A percentile compares a stretch with the other conserved stretches of the same genome.
These are phyloP conservation scores for Trypanosoma conorhini DNA, from an alignment of 208 protist species.

Conservation along the genomic window DNA sequence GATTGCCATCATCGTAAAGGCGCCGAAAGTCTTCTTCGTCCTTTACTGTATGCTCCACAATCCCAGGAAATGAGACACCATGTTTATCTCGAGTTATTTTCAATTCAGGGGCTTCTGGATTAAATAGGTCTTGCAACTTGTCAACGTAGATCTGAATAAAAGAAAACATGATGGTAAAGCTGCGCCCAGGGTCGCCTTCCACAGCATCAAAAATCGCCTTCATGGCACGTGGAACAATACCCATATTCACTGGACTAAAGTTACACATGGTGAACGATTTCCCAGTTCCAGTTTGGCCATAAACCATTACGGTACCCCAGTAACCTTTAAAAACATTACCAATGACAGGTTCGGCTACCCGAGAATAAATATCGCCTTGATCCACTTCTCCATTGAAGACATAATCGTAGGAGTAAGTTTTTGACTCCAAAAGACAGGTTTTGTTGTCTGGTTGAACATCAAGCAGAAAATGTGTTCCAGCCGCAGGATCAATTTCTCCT, in stretches of 20 bases:
- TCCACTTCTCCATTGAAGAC: slow-evolving; percentile 68
- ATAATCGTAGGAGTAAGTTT: slow-evolving; percentile 77
- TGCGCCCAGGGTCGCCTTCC: slow-evolving; percentile 22
- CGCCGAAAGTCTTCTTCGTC: slow-evolving; percentile 72
- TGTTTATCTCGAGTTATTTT: slow-evolving; percentile 66
- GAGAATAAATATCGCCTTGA: slow-evolving; percentile 72
- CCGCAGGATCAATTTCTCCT: slow-evolving; percentile 30
- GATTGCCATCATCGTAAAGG: slow-evolving; percentile 81
- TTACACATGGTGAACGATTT: slow-evolving; percentile 93
- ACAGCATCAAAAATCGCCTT: slow-evolving; percentile 71
- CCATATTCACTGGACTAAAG: slow-evolving; percentile 59
- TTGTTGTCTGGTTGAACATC: slow-evolving; percentile 41
- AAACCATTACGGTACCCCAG: slow-evolving; percentile 86
- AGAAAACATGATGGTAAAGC: slow-evolving; percentile 57
- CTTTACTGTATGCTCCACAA: slow-evolving; percentile 51
- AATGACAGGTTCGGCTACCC: slow-evolving; percentile 73
- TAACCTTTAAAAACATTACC: slow-evolving; percentile 87
- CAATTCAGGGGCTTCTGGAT: slow-evolving; percentile 64
- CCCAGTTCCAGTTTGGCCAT: slow-evolving; percentile 91
- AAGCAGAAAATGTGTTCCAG: slow-evolving; percentile 26
- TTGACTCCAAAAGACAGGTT: slow-evolving; percentile 26
- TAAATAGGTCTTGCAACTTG: slow-evolving; percentile 76
- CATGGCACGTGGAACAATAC: slow-evolving; percentile 85
- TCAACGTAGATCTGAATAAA: slow-evolving; percentile 92
- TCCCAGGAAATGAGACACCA: slow-evolving; percentile 76